Evolutionary conservation across 1,284 basidiomycete genomes (phyloP).

Genomic region (Pseudozyma hubeiensis): DNA sequence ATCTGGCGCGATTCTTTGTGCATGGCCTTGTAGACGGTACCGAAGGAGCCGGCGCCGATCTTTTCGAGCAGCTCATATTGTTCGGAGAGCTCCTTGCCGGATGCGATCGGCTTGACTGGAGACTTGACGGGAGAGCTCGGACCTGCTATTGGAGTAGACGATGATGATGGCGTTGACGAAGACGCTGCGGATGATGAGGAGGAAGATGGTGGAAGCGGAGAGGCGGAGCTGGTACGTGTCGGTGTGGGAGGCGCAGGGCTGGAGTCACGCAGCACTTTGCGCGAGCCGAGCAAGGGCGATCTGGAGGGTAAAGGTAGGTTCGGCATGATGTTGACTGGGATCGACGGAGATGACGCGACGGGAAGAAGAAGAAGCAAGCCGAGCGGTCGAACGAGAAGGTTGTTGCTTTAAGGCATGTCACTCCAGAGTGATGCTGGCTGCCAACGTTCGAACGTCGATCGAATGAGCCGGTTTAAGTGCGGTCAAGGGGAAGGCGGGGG

Average conservation of each 20-base stretch:
- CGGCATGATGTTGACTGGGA: slow-evolving; percentile 28
- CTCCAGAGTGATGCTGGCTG: too few relatives aligned
- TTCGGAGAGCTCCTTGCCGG: slow-evolving; percentile 60
- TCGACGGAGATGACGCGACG: too few relatives aligned
- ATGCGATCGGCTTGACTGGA: slow-evolving; percentile 35
- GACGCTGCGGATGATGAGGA: slow-evolving; percentile 6
- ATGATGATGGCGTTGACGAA: not conserved
- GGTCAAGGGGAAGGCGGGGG: too few relatives aligned
- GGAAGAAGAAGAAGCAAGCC: not conserved
- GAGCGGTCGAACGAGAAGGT: too few relatives aligned
- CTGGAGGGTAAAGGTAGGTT: slow-evolving; percentile 53
- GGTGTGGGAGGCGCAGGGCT: slow-evolving; percentile 43
- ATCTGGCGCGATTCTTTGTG: slow-evolving; percentile 92
- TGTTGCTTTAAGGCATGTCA: too few relatives aligned
- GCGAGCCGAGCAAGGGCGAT: slow-evolving; percentile 53
- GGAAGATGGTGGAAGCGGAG: slow-evolving; percentile 21
- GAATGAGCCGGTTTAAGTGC: too few relatives aligned
- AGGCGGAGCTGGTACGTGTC: slow-evolving; percentile 40
- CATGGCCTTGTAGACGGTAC: slow-evolving; percentile 90
- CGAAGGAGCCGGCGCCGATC: slow-evolving; percentile 96
- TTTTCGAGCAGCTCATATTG: slow-evolving; percentile 93
- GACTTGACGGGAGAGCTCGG: slow-evolving; percentile 38
- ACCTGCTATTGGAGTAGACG: slow-evolving; percentile 29
- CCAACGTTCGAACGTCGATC: too few relatives aligned
- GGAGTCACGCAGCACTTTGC: slow-evolving; percentile 34